Percentiles rank a stretch among this genome's conserved stretches.
These are phyloP conservation scores for Tothia fuscella DNA, from an alignment of 2,329 filamentous ascomycete species.

Conservation along the genomic window DNA sequence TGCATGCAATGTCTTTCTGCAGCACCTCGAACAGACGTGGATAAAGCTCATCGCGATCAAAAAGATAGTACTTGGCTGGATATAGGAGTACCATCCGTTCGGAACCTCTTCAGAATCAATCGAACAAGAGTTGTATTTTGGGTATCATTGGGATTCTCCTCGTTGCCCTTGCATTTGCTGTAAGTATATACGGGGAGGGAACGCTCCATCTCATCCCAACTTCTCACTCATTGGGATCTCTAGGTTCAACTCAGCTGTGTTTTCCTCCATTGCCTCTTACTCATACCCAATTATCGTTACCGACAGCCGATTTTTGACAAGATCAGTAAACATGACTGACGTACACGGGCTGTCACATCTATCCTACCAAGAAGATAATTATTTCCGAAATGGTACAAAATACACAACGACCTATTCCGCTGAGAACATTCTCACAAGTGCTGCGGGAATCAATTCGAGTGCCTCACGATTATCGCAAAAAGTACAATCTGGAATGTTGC, in stretches of 20 bases:
- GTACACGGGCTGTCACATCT: background rate
- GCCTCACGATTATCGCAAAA: background rate
- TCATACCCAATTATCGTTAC: constrained; percentile 11
- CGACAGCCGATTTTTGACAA: constrained; percentile 12
- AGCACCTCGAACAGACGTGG: constrained; percentile 18
- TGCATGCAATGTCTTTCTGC: constrained; percentile 17
- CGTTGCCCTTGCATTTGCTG: constrained; percentile 16
- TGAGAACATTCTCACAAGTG: no score
- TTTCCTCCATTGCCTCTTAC: constrained; percentile 11
- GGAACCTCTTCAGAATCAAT: constrained; percentile 14
- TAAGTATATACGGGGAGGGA: background rate
- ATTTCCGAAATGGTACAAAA: no score
- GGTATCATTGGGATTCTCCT: constrained; percentile 14
- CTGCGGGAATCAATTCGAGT: no score
- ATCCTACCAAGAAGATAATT: background rate
- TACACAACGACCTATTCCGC: no score
- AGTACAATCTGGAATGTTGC: background rate
- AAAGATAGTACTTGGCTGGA: constrained; percentile 18
- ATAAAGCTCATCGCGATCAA: constrained; percentile 14
- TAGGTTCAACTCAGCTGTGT: constrained; percentile 21
- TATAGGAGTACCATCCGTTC: constrained; percentile 15
- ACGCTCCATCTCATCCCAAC: no score
- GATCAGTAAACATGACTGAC: background rate
- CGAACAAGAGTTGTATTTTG: constrained; percentile 12
- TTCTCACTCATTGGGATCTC: constrained; percentile 1